Evolutionary conservation across 176 grass and related monocot species (phyloP).

Genomic region (maize (Zea mays)): Zm-B73-REFERENCE-NAM-5.0 NC_050105.1:144827001-144827500

Average conservation of each 20-base stretch:
- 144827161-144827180: conserved; percentile 93
- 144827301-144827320: not conserved
- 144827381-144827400: not conserved
- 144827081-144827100: not conserved
- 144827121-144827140: conserved; percentile 22
- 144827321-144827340: not conserved
- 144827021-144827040: not conserved
- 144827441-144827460: not conserved
- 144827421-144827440: not conserved
- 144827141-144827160: not conserved
- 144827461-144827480: not conserved
- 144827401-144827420: not conserved
- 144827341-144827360: not conserved
- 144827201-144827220: conserved; percentile 83
- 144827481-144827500: not conserved
- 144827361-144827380: not conserved
- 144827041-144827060: not conserved
- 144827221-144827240: conserved; percentile 79
- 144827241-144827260: conserved; percentile 56
- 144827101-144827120: not conserved
- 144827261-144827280: conserved; percentile 6
- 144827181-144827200: conserved; percentile 94
- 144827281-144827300: conserved; percentile 3
- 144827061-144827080: not conserved
- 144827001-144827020: not conserved